Conservation (phyloP, 345 rosid species). For the Sonneratia caseolaris region DNA sequence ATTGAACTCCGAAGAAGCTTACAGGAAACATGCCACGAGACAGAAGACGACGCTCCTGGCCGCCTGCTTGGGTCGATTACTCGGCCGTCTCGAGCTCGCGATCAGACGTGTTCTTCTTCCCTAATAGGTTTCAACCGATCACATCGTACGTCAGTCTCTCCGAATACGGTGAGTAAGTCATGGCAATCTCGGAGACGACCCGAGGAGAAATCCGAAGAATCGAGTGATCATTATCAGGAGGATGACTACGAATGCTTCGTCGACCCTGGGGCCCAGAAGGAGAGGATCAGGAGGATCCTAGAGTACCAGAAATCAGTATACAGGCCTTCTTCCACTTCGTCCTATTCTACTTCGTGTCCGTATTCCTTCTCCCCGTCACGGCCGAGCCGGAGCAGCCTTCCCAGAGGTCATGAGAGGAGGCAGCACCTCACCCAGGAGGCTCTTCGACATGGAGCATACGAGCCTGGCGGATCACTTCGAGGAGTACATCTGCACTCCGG, state of each 20-base stretch:
- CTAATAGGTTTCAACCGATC: neutral
- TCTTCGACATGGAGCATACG: slow-evolving; percentile 45
- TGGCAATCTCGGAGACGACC: slow-evolving; percentile 30
- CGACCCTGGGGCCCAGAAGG: slow-evolving; percentile 21
- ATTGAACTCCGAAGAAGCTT: no score
- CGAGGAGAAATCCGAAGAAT: slow-evolving; percentile 19
- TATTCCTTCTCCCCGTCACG: slow-evolving; percentile 14
- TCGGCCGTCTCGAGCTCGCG: no score
- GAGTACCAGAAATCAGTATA: slow-evolving; percentile 35
- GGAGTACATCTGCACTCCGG: slow-evolving; percentile 36
- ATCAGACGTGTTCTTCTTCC: no score
- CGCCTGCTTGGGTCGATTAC: no score
- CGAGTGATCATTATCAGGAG: slow-evolving; percentile 23
- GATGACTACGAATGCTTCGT: slow-evolving; percentile 13
- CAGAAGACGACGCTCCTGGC: no score
- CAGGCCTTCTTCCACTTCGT: slow-evolving; percentile 25
- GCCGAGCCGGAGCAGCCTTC: slow-evolving; percentile 23
- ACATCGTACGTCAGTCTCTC: neutral
- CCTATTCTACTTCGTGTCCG: slow-evolving; percentile 21
- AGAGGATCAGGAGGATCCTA: slow-evolving; percentile 32
- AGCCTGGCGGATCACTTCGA: slow-evolving; percentile 35
- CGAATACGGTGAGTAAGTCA: neutral
- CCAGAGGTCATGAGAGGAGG: slow-evolving; percentile 37
- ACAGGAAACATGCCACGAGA: no score
- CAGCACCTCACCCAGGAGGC: slow-evolving; percentile 33